Evolutionary conservation across 495 filamentous ascomycete genomes (phyloP).

Genomic region (Thermochaetoides thermophila): DNA sequence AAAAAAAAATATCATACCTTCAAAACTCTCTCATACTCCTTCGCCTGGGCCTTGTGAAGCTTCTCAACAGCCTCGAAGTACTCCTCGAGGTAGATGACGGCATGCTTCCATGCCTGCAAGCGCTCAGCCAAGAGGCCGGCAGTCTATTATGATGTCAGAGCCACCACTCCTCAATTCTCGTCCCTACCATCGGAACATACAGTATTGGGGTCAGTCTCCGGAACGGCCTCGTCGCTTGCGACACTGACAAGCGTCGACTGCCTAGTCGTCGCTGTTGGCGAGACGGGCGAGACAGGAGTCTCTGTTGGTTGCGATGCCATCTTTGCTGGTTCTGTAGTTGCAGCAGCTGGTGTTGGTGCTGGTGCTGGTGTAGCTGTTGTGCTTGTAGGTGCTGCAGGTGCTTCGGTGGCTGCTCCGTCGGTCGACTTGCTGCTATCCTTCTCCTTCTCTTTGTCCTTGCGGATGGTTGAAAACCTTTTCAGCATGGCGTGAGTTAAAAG

Average conservation of each 20-base stretch:
- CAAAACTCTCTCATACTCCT: constrained; percentile 88
- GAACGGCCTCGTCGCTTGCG: constrained; percentile 46
- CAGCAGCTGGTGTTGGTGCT: neutral
- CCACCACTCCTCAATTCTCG: too few species aligned
- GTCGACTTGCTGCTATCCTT: neutral
- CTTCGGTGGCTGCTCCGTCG: neutral
- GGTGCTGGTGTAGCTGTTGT: neutral
- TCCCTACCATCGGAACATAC: constrained; percentile 41
- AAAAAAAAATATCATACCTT: constrained; percentile 36
- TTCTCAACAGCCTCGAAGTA: constrained; percentile 76
- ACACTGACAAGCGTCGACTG: constrained; percentile 38
- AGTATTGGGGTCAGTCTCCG: constrained; percentile 64
- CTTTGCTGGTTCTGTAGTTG: neutral
- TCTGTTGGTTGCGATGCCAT: too few species aligned
- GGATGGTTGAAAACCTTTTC: constrained; percentile 5
- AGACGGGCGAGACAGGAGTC: constrained; percentile 1
- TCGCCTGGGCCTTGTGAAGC: constrained; percentile 65
- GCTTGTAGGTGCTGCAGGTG: neutral
- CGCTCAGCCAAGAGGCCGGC: constrained; percentile 69
- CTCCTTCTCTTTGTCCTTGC: constrained; percentile 3
- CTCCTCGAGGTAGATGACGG: constrained; percentile 75
- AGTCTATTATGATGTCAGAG: constrained; percentile 30
- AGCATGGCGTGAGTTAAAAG: constrained; percentile 2
- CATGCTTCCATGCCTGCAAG: constrained; percentile 89
- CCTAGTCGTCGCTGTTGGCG: constrained; percentile 34